phyloP scores from a whole-genome alignment of 2,329 filamentous ascomycete species.

The Aspergillus proliferans region DNA sequence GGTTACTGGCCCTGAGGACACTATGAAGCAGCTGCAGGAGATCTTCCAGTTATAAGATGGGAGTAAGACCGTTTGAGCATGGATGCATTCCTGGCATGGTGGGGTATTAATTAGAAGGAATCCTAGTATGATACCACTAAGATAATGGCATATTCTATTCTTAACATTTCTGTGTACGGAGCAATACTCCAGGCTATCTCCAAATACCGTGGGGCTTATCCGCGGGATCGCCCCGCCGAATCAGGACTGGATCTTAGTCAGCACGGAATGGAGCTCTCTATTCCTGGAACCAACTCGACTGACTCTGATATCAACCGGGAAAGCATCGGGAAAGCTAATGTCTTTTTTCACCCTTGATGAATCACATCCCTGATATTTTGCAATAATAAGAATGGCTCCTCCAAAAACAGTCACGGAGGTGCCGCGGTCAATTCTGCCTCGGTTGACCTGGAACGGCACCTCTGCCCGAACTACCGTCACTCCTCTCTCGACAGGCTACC shows the following conservation, averaged over 20 bases:
- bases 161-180: background rate
- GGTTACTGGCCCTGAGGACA: conserved; percentile 77
- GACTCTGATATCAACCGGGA: background rate
- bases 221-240: background rate
- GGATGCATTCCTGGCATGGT: too few species aligned
- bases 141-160: background rate
- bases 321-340: too few species aligned
- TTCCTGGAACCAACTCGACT: background rate
- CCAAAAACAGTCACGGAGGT: conserved; percentile 37
- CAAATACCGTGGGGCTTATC: background rate
- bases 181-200: background rate
- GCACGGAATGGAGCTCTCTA: background rate
- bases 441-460: conserved; percentile 37
- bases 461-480: conserved; percentile 26
- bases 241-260: background rate
- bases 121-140: background rate
- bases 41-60: conserved; percentile 59
- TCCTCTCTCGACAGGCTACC: conserved; percentile 17
- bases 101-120: background rate
- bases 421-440: conserved; percentile 39
- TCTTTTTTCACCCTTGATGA: background rate
- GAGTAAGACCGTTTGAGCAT: background rate
- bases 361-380: background rate
- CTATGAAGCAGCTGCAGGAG: conserved; percentile 71
- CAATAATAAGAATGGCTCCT: conserved; percentile 29